Base-by-base conservation (phyloP, 345 rosid genomes). In the Populus simonii region DNA sequence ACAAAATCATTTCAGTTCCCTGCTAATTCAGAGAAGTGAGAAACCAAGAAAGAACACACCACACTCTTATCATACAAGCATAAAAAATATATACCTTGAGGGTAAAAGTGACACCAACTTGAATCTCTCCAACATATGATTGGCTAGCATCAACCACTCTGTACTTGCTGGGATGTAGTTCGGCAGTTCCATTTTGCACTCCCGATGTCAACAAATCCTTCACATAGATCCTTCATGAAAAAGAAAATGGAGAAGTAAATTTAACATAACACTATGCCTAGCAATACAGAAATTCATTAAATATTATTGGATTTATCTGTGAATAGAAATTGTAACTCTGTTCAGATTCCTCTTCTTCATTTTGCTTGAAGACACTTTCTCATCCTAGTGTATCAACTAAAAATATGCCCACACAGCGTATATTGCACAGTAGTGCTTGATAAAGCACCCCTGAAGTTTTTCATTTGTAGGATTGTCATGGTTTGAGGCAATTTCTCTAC, bases 121-220 rank as follows among this genome's bases (percentile, higher is more conserved):
- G 77, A 75, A 95, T 87, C 85, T 93, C 97, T 47, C 98, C 99
- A 75, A 77, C 65, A 59, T 87, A 95, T 31, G 82, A 71, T 72
- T 80, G 84, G 55, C 88, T 82, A 7, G 88, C 74, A 43, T 61
- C 77, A 25, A 90, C 82, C 41, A 93, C 84, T 16, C 90, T 86
- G 68, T 92, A 82, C 77, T 90, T 95, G 80, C 75, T 25, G n/a
- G 97, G 88, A 62, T 82, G 88, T 23, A 89, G 71, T 83, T 92
- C 89, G 1, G 93, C 84, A 18, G 25, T 85, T 72, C 98, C 99
- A 51, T 89, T 90, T 76, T 93, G 97, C n/a, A 83, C 90, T 77
- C 99, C 99, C 53, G 80, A 73, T 5, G 86, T 87, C 88, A 95
- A 79, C 38, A 95, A 76, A 82, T 93, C 96, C 87, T 90, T 86